Percentiles rank a stretch among this genome's conserved stretches.
phyloP scores from a whole-genome alignment of 2,329 filamentous ascomycete genomes.

The Calonectria fujianensis region DNA sequence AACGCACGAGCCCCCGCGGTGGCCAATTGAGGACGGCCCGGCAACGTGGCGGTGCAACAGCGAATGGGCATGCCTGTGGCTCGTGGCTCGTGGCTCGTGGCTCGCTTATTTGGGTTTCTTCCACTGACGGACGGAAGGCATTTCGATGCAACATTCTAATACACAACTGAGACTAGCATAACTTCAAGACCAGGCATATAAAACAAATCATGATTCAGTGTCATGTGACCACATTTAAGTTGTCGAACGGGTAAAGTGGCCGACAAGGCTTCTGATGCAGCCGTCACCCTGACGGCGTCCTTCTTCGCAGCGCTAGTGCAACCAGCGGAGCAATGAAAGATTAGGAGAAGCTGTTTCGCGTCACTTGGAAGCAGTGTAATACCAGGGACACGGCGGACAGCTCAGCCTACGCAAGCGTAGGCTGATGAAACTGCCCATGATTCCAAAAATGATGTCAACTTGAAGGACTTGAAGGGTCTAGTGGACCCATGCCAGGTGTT shows the following conservation, averaged over 20 bases:
- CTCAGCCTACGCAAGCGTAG: constrained; percentile 47
- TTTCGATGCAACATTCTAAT: constrained; percentile 11
- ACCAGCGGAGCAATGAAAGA: constrained; percentile 53
- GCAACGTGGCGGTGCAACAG: constrained; percentile 46
- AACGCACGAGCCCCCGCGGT: constrained; percentile 37
- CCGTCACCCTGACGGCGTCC: constrained; percentile 18
- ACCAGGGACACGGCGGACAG: constrained; percentile 52
- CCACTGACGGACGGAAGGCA: background rate
- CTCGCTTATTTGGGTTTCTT: background rate
- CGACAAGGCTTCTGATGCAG: constrained; percentile 4
- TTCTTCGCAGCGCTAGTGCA: constrained; percentile 52
- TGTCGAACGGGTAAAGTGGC: background rate
- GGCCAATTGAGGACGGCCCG: constrained; percentile 43
- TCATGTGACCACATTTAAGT: background rate
- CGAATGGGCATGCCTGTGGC: constrained; percentile 41
- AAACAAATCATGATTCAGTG: background rate
- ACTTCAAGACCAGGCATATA: background rate
- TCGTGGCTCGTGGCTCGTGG: constrained; percentile 37
- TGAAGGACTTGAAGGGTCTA: constrained; percentile 3
- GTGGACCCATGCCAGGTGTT: constrained; percentile 47
- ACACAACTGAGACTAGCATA: constrained; percentile 23
- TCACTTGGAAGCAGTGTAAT: constrained; percentile 54
- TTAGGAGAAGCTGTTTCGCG: constrained; percentile 30
- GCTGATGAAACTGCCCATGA: constrained; percentile 31
- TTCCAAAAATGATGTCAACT: constrained; percentile 45